Evolutionary conservation across 352 stramenopile species (phyloP), one percentile per base, ranked within the genome.

Genomic region (Globisporangium spinosum): DNA sequence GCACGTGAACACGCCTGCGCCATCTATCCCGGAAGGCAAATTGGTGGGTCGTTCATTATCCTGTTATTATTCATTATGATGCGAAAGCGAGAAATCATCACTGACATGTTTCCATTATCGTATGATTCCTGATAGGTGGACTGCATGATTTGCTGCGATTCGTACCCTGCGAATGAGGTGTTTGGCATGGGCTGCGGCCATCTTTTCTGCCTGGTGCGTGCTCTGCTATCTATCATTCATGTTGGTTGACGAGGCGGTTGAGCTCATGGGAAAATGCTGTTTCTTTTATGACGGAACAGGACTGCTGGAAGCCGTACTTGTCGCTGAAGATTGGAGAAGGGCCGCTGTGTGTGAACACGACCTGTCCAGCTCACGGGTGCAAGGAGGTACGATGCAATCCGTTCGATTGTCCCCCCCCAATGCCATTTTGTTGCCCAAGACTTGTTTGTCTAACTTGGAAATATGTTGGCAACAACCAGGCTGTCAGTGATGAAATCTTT

Each of bases 121-220:
- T 25, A 53, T 29, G 32, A 54, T 47, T 61, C 40, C 17, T 51
- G 43, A 23, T 59, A 94, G 85, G 68, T 91, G 56, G 80, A 91
- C 53, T 95, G 87, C 77, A 79, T 92, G 47, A 99, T 99, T 77
- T 99, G 97, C 80, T 98, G 90, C 77, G 92, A 98, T 65, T 89
- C 98, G 68, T 92, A 93, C 58, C 55, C 75, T 23, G 54, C 78
- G 12, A 79, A 72, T 22, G 77, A 94, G 49, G 72, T 91, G 25
- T 96, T 98, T 60, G 82, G 83, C 51, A 98, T 99, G 88, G 91
- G 94, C n/a, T 99, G 98, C 73, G 89, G 90, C 38, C 98, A 99
- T 71, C 85, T 96, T 65, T 99, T 99, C 79, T 99, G 97, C 74
- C 73, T 96, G 61, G 88, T 87, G 70, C 85, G 65, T 97, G 73